Evolutionary conservation across 2,329 filamentous ascomycete genomes (phyloP).

Genomic region (Arthrocladium fulminans): DNA sequence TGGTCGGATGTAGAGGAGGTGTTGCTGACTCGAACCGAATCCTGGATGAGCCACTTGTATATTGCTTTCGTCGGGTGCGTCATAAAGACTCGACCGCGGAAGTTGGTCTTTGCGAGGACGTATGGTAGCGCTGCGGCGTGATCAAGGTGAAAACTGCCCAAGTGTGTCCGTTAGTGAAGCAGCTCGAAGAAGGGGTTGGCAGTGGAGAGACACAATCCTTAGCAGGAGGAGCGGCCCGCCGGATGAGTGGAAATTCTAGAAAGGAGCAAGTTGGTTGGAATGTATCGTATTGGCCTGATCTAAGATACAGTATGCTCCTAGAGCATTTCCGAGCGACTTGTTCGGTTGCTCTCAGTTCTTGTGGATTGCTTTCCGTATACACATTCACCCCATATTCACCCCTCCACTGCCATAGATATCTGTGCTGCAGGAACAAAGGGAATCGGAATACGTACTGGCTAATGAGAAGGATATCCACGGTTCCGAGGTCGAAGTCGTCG

Average conservation of each 20-base stretch:
- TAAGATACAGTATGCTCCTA: slow-evolving; percentile 6
- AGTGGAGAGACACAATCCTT: neutral
- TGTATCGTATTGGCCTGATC: slow-evolving; percentile 20
- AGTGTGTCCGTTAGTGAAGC: neutral
- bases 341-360: neutral
- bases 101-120: slow-evolving; percentile 95
- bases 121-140: slow-evolving; percentile 98
- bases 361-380: neutral
- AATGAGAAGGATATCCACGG: slow-evolving; percentile 91
- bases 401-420: neutral
- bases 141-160: slow-evolving; percentile 83
- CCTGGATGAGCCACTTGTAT: slow-evolving; percentile 98
- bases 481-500: slow-evolving; percentile 96
- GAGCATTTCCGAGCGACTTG: neutral
- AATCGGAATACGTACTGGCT: slow-evolving; percentile 75
- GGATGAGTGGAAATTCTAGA: neutral
- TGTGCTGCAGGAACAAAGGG: slow-evolving; percentile 9
- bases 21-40: slow-evolving; percentile 83
- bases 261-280: slow-evolving; percentile 14
- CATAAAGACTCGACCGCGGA: slow-evolving; percentile 95
- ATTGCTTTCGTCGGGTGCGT: slow-evolving; percentile 98
- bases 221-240: neutral
- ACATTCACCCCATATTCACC: neutral
- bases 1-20: slow-evolving; percentile 54
- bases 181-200: neutral